A percentile compares a stretch with the other conserved stretches of the same genome.
phyloP scores from a whole-genome alignment of 2,329 filamentous ascomycete genomes.

The Drechslerella dactyloides region DNA sequence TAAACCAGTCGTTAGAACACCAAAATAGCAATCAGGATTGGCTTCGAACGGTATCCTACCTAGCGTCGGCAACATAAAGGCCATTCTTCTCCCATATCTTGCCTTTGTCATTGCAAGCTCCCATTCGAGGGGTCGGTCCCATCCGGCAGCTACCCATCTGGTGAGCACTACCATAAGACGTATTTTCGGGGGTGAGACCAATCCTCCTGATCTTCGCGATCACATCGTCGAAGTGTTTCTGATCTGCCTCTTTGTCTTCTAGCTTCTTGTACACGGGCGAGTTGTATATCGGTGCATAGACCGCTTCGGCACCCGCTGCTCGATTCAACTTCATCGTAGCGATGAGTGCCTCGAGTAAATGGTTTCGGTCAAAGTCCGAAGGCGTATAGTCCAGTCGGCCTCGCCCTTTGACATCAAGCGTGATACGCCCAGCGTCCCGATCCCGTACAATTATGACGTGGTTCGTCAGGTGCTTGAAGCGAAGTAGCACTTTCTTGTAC shows the following conservation, averaged over 20 bases:
- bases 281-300: slow-evolving; percentile 70
- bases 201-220: slow-evolving; percentile 32
- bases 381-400: slow-evolving; percentile 73
- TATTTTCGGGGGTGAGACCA: slow-evolving; percentile 61
- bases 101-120: slow-evolving; percentile 67
- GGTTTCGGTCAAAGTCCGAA: slow-evolving; percentile 73
- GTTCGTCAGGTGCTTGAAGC: slow-evolving; percentile 71
- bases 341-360: slow-evolving; percentile 74
- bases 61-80: slow-evolving; percentile 73
- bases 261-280: slow-evolving; percentile 67
- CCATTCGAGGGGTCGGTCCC: slow-evolving; percentile 64
- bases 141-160: slow-evolving; percentile 82
- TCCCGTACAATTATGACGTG: slow-evolving; percentile 80
- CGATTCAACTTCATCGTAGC: slow-evolving; percentile 78
- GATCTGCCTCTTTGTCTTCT: slow-evolving; percentile 51
- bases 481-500: slow-evolving; percentile 73
- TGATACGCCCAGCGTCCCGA: slow-evolving; percentile 75
- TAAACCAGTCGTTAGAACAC: slow-evolving; percentile 6
- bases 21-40: not conserved
- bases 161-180: slow-evolving; percentile 72
- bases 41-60: slow-evolving; percentile 10
- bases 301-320: slow-evolving; percentile 78
- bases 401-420: slow-evolving; percentile 71
- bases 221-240: slow-evolving; percentile 31
- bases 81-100: slow-evolving; percentile 70